Evolutionary conservation across 306 rosid species (phyloP), one percentile per base, ranked within the genome.

Genomic region (Quercus suber): DNA sequence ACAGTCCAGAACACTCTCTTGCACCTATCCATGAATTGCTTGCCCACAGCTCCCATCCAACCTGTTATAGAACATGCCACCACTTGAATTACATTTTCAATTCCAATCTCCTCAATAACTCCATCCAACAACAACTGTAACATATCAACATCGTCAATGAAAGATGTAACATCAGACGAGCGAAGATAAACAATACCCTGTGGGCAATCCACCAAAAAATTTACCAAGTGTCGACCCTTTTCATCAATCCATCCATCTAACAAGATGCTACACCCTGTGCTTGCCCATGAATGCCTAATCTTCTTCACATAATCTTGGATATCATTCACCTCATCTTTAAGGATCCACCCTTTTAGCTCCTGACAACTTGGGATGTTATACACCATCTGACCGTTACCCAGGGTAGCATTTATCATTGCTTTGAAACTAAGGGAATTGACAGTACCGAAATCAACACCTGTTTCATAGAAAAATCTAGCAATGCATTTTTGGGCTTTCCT

Each of bases 391-490:
- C 67, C 63, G 9, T 56, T 52, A 43, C 81, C 85, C 15, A 73
- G 23, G 37, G 33, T 25, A 2, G 56, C 37, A 64, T 43, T 43
- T 15, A 82, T 41, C 78, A 82, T 72, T 31, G 45, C 56, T 43
- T 65, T 73, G 73, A 82, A 77, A 75, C 75, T 41, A 73, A 70
- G 30, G 21, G 75, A 73, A 64, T 21, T 64, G 5, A 53, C 56
- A 65, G 25, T 71, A 55, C 23, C 43, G 67, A 82, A 82, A 56
- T 82, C 81, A 56, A 65, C 3, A 35, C 81, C 79, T 17, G 71
- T 82, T 82, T 82, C 81, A 77, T 82, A 77, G 37, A 82, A 82
- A 69, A 82, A 77, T 43, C 45, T 69, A 55, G 81, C 85, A 43
- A 82, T 77, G 78, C 43, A 37, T 57, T 25, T 73, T 18, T 43